phyloP scores from a whole-genome alignment of 2,329 filamentous ascomycete species.

The Penicillium sp. region DNA sequence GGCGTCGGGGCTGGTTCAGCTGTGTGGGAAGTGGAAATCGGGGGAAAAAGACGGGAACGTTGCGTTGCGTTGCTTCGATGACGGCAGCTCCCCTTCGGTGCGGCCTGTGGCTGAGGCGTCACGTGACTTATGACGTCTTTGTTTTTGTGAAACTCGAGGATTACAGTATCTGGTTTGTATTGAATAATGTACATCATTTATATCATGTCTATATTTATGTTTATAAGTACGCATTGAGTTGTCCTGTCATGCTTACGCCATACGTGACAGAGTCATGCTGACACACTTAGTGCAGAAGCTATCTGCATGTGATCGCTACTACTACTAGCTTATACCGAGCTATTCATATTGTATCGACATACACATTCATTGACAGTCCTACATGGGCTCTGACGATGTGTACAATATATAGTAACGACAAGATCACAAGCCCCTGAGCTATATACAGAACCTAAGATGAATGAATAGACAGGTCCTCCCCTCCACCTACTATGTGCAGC shows the following conservation, averaged over 20 bases:
- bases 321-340: not conserved
- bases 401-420: slow-evolving; percentile 13
- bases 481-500: no score
- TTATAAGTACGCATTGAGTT: not conserved
- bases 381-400: slow-evolving; percentile 12
- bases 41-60: not conserved
- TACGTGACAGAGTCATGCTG: slow-evolving; percentile 1
- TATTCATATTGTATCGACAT: not conserved
- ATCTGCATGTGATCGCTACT: slow-evolving; percentile 1
- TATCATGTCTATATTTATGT: not conserved
- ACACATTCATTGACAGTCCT: slow-evolving; percentile 12
- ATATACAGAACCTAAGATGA: not conserved
- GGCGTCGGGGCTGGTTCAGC: not conserved
- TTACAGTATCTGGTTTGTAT: no score
- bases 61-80: not conserved
- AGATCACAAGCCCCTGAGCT: not conserved
- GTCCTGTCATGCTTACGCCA: not conserved
- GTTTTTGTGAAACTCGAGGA: not conserved
- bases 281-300: not conserved
- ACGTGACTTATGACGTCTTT: slow-evolving; percentile 10
- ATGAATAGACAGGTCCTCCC: slow-evolving; percentile 1
- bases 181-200: no score
- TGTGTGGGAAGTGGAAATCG: not conserved
- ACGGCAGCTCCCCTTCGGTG: not conserved
- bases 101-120: slow-evolving; percentile 10